Evolutionary conservation across 257 asterid genomes (phyloP).

Genomic region (Leonotis leonurus): DNA sequence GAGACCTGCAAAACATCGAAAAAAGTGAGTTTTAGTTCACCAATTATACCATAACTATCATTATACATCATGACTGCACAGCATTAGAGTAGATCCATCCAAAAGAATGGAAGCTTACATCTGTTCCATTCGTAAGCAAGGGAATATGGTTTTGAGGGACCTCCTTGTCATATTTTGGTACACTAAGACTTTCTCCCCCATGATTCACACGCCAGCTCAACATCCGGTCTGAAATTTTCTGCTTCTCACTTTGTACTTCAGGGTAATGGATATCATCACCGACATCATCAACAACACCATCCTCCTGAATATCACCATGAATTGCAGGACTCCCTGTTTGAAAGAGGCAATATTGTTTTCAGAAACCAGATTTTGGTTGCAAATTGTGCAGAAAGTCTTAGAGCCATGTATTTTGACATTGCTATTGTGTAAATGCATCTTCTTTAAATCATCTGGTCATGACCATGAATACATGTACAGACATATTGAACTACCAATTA

Average conservation of each 20-base stretch:
- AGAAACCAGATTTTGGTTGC: conserved; percentile 16
- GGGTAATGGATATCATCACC: conserved; percentile 48
- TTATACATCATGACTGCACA: background rate
- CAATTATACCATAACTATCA: conserved; percentile 2
- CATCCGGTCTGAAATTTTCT: conserved; percentile 83
- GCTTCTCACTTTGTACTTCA: conserved; percentile 58
- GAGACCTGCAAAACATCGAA: conserved; percentile 53
- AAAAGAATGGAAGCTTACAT: conserved; percentile 42
- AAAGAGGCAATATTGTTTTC: conserved; percentile 5
- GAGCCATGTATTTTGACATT: background rate
- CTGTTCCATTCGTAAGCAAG: conserved; percentile 91
- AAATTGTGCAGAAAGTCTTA: background rate
- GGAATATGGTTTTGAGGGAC: conserved; percentile 87
- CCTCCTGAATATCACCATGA: conserved; percentile 70
- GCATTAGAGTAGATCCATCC: background rate
- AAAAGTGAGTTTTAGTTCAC: background rate
- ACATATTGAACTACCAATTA: background rate
- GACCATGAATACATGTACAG: background rate
- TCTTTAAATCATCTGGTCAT: background rate
- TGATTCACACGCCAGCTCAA: conserved; percentile 90
- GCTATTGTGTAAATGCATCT: background rate
- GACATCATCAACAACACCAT: conserved; percentile 48
- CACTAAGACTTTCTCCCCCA: conserved; percentile 62
- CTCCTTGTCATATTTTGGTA: conserved; percentile 87
- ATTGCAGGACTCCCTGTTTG: conserved; percentile 86